Conservation (phyloP, 106 monocot genomes). For the Acorus gramineus region DNA sequence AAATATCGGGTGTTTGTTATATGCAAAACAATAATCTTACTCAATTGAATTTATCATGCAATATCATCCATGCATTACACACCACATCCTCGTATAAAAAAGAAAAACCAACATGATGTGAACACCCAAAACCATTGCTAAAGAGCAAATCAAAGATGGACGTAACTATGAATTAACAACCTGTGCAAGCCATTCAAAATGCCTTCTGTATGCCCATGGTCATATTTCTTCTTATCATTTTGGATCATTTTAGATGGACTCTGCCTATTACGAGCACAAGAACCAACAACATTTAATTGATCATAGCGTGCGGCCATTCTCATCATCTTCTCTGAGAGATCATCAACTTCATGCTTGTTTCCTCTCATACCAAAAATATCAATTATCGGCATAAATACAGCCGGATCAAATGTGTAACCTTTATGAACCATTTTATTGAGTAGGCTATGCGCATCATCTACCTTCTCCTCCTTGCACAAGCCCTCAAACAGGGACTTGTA, state of each 20-base stretch:
- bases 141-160: too few species aligned
- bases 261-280: conserved; percentile 2
- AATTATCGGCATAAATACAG: conserved; percentile 70
- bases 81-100: too few species aligned
- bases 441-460: conserved; percentile 45
- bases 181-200: conserved; percentile 25
- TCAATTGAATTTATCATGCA: not conserved
- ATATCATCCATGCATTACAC: too few species aligned
- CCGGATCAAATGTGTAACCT: conserved; percentile 64
- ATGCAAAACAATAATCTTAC: not conserved
- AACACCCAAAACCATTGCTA: too few species aligned
- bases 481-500: conserved; percentile 55
- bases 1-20: not conserved
- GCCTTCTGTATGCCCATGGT: not conserved
- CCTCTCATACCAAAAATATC: conserved; percentile 56
- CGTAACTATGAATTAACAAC: conserved; percentile 7
- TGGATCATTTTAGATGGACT: not conserved
- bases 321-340: conserved; percentile 77
- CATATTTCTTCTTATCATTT: conserved; percentile 3
- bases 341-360: conserved; percentile 59
- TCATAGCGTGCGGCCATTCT: conserved; percentile 43
- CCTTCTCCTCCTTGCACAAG: conserved; percentile 58
- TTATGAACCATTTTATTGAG: conserved; percentile 40
- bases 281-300: conserved; percentile 9
- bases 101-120: too few species aligned